Base-by-base conservation (phyloP, 305 asterid genomes). In the Lippia alba region DNA sequence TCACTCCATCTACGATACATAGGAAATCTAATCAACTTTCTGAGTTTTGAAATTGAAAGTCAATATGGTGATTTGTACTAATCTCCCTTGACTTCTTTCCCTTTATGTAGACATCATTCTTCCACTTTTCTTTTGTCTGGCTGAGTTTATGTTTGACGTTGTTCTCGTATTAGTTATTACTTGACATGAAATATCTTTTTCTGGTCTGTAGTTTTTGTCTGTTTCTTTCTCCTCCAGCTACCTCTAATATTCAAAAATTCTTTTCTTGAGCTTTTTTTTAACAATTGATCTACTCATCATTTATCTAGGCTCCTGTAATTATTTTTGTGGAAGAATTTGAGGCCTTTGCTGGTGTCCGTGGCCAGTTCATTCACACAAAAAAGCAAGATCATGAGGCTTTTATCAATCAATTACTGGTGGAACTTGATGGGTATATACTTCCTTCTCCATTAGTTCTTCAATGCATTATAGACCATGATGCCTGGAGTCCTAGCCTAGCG, bases 271-370 rank as follows among this genome's bases (percentile, higher is more conserved):
- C 79, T 54, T 63, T 70, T 17, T 14, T 67, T 40, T 74, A 57
- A 67, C 54, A 57, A 69, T 51, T 72, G 56, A 76, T 75, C 15
- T 70, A 67, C 74, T 74, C n/a, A 41, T 70, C 74, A 72, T 76
- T 30, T 73, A 67, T 78, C 66, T 79, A 94, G 98, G 98, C 98
- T 76, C 99, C 99, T 74, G 99, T 94, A 71, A 94, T 94, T 82
- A 89, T 94, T 79, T 91, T 90, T 72, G 99, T 94, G 78, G 99
- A 94, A 83, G 99, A 94, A 67, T 92, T 94, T 74, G 99, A 94
- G 78, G 96, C 86, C 82, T 94, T 94, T 83, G 98, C 98, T 85
- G 99, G 99, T 73, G 97, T 90, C 72, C 90, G 99, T 32, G 99
- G 99, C 70, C 87, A 89, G 81, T 89, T 84, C 79, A 78, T 90